phyloP scores from a whole-genome alignment of 805 yeast species.

The Metschnikowia colocasiae region DNA sequence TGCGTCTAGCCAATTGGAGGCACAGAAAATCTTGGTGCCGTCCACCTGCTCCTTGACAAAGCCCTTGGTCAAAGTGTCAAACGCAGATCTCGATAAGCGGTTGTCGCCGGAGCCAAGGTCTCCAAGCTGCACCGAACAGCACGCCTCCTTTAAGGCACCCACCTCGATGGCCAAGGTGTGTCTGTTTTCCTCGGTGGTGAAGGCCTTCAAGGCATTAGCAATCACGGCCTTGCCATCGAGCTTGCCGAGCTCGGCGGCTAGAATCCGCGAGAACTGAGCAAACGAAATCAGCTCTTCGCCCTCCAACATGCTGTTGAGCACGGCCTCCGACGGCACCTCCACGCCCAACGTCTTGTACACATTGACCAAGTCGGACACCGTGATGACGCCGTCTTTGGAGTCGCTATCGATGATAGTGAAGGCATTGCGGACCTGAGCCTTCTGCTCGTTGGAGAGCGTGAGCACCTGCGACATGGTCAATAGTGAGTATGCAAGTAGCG shows the following conservation, averaged over 20 bases:
- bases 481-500: too few species aligned
- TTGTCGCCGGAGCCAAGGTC: conserved; percentile 47
- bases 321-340: conserved; percentile 38
- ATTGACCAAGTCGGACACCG: conserved; percentile 51
- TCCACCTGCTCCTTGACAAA: conserved; percentile 56
- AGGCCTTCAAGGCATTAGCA: conserved; percentile 55
- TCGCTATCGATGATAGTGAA: conserved; percentile 81
- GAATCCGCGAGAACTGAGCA: conserved; percentile 59
- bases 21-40: conserved; percentile 57
- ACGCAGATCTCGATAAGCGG: conserved; percentile 39
- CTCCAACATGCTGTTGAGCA: conserved; percentile 50
- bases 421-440: conserved; percentile 64
- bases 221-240: conserved; percentile 52
- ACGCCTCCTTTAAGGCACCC: conserved; percentile 46
- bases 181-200: conserved; percentile 34
- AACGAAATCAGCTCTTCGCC: conserved; percentile 49
- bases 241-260: conserved; percentile 53
- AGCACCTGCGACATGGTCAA: conserved; percentile 23
- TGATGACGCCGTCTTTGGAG: conserved; percentile 61
- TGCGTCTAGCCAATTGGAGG: conserved; percentile 58
- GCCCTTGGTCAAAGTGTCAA: conserved; percentile 49
- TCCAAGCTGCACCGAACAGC: conserved; percentile 44
- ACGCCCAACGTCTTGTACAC: conserved; percentile 54
- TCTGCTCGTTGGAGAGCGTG: conserved; percentile 56
- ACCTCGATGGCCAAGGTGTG: conserved; percentile 44